These are phyloP conservation scores for Tephrocybe sp. DNA, from an alignment of 768 basidiomycete genomes.

Conservation along the genomic window DNA sequence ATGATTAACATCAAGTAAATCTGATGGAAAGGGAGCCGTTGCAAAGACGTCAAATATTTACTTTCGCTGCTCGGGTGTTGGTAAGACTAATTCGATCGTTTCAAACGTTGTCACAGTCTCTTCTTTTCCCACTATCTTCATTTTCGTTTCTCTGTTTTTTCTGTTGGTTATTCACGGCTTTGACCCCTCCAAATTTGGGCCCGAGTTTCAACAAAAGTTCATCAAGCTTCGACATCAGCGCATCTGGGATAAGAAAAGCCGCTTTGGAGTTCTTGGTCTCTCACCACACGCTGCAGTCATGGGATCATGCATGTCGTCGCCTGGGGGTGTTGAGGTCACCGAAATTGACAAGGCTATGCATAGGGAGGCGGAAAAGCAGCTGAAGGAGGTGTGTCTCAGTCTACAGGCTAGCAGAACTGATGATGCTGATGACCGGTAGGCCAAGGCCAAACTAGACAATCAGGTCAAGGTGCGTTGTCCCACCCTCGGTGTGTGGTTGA, in stretches of 20 bases:
- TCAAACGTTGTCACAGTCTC: not conserved
- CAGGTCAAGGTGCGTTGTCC: slow-evolving; percentile 71
- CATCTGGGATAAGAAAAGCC: not conserved
- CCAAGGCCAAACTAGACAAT: slow-evolving; percentile 65
- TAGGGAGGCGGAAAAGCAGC: slow-evolving; percentile 71
- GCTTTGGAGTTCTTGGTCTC: not conserved
- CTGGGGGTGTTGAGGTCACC: slow-evolving; percentile 52
- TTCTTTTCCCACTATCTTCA: not conserved
- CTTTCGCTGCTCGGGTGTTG: not conserved
- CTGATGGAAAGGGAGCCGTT: slow-evolving; percentile 2
- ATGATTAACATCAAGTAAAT: slow-evolving; percentile 3
- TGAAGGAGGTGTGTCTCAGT: slow-evolving; percentile 62
- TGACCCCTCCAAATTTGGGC: not conserved
- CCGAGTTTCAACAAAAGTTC: not conserved
- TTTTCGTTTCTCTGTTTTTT: not conserved
- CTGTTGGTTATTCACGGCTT: not conserved
- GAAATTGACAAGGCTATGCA: slow-evolving; percentile 71
- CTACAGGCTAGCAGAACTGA: slow-evolving; percentile 2
- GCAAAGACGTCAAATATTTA: not conserved
- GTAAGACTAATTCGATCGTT: not conserved
- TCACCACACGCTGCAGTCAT: slow-evolving; percentile 33
- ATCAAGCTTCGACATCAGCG: slow-evolving; percentile 8
- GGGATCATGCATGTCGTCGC: slow-evolving; percentile 80
- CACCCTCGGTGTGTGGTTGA: not conserved
- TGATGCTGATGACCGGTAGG: slow-evolving; percentile 39